Percentiles rank a stretch among this genome's conserved stretches.
phyloP scores from a whole-genome alignment of 331 rosid species.

The Pyrus hybrid region DNA sequence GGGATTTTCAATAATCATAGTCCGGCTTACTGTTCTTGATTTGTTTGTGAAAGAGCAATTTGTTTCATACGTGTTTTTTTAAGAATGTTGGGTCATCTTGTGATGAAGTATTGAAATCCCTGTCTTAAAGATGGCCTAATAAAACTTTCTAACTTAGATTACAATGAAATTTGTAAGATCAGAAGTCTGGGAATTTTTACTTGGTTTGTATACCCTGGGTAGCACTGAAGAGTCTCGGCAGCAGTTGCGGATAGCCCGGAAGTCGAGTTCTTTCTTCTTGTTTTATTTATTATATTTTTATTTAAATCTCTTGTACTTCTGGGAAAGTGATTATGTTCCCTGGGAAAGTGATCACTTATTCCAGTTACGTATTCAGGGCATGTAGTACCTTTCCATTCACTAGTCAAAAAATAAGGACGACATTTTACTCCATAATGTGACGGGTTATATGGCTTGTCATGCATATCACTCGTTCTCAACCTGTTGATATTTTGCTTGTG shows the following conservation, averaged over 20 bases:
- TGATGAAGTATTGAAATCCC: background rate
- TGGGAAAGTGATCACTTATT: background rate
- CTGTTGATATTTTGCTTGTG: too few relatives aligned
- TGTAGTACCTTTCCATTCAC: background rate
- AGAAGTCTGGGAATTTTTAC: slow-evolving; percentile 94
- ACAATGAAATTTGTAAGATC: slow-evolving; percentile 33
- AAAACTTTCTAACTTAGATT: slow-evolving; percentile 10
- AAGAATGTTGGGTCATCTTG: background rate
- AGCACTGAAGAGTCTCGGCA: slow-evolving; percentile 68
- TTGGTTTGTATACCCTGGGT: slow-evolving; percentile 74
- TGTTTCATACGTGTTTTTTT: background rate
- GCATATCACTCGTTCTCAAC: background rate
- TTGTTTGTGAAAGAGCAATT: background rate
- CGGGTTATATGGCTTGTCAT: background rate
- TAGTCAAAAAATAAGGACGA: background rate
- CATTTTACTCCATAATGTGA: background rate
- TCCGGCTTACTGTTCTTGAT: background rate
- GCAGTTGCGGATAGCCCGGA: slow-evolving; percentile 72
- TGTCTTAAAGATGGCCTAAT: background rate
- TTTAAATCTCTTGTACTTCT: background rate
- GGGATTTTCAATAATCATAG: background rate
- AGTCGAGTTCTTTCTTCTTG: slow-evolving; percentile 32
- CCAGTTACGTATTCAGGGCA: background rate
- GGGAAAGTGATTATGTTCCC: too few relatives aligned
- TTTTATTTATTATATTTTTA: background rate